phyloP scores from a whole-genome alignment of 208 protist genomes.

The Sergeia podlipaevii region DNA sequence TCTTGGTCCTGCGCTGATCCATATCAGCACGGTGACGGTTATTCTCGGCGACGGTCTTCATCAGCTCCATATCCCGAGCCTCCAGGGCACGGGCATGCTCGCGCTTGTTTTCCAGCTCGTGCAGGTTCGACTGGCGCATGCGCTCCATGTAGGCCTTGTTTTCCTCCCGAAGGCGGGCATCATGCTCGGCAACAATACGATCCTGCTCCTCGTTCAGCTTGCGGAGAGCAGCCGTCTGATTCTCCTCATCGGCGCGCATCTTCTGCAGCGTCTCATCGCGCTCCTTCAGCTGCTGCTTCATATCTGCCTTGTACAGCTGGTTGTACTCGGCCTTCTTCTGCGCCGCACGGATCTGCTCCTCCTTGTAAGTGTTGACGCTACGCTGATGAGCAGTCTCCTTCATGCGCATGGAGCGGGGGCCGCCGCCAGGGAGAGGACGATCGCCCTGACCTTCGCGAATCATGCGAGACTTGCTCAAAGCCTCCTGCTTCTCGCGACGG shows the following conservation, averaged over 20 bases:
- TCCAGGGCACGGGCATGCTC: slow-evolving; percentile 24
- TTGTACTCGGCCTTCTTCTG: slow-evolving; percentile 66
- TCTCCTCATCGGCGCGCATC: slow-evolving; percentile 39
- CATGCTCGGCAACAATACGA: slow-evolving; percentile 34
- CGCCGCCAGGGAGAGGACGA: slow-evolving; percentile 62
- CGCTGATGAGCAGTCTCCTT: slow-evolving; percentile 19
- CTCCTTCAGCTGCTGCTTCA: slow-evolving; percentile 56
- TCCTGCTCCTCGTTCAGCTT: slow-evolving; percentile 42
- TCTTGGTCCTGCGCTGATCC: slow-evolving; percentile 57
- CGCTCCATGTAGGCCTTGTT: slow-evolving; percentile 57
- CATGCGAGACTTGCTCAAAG: slow-evolving; percentile 31
- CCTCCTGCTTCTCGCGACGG: slow-evolving; percentile 35
- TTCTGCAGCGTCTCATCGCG: slow-evolving; percentile 43
- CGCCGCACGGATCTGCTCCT: slow-evolving; percentile 45
- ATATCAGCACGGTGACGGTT: slow-evolving; percentile 46
- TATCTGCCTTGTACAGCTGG: slow-evolving; percentile 53
- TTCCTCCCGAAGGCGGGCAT: slow-evolving; percentile 33
- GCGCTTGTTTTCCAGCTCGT: slow-evolving; percentile 54
- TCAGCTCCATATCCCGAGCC: slow-evolving; percentile 41
- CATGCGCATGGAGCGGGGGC: slow-evolving; percentile 35
- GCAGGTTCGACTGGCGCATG: slow-evolving; percentile 54
- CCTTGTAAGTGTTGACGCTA: slow-evolving; percentile 38
- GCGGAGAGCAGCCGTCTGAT: slow-evolving; percentile 39
- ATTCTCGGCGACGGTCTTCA: slow-evolving; percentile 42
- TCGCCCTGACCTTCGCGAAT: slow-evolving; percentile 7